phyloP scores from a whole-genome alignment of 2,329 filamentous ascomycete genomes.

The Curvularia verruculosa region DNA sequence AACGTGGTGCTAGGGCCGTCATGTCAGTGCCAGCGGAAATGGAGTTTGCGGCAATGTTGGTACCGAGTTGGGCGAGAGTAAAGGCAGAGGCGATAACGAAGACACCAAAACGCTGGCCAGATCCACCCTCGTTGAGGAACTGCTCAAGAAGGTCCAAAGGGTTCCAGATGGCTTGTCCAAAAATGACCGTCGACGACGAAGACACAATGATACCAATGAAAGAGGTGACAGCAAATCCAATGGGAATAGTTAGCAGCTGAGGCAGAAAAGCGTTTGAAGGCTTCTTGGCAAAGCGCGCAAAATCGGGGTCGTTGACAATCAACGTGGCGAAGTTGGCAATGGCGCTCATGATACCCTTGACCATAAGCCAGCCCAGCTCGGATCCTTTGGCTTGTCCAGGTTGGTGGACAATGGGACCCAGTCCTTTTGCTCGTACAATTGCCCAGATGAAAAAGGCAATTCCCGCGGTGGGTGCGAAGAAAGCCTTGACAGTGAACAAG shows the following conservation, averaged over 20 bases:
- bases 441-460: slow-evolving; percentile 89
- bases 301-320: slow-evolving; percentile 81
- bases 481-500: slow-evolving; percentile 88
- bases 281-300: slow-evolving; percentile 79
- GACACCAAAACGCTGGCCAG: slow-evolving; percentile 55
- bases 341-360: slow-evolving; percentile 85
- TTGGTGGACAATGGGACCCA: slow-evolving; percentile 81
- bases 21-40: slow-evolving; percentile 84
- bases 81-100: slow-evolving; percentile 60
- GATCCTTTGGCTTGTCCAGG: slow-evolving; percentile 67
- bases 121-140: slow-evolving; percentile 52
- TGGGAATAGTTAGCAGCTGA: slow-evolving; percentile 66
- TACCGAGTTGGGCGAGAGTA: slow-evolving; percentile 79
- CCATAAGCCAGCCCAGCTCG: slow-evolving; percentile 77
- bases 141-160: slow-evolving; percentile 50
- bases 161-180: slow-evolving; percentile 52
- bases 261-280: slow-evolving; percentile 80
- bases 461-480: slow-evolving; percentile 81
- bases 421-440: slow-evolving; percentile 77
- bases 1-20: slow-evolving; percentile 79
- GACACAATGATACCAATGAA: slow-evolving; percentile 70
- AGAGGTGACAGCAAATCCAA: slow-evolving; percentile 69
- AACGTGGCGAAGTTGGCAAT: slow-evolving; percentile 91
- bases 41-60: slow-evolving; percentile 86
- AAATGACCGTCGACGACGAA: slow-evolving; percentile 53